Conservation (phyloP, 2,329 filamentous ascomycete species). For the Helicocarpus griseus region DNA sequence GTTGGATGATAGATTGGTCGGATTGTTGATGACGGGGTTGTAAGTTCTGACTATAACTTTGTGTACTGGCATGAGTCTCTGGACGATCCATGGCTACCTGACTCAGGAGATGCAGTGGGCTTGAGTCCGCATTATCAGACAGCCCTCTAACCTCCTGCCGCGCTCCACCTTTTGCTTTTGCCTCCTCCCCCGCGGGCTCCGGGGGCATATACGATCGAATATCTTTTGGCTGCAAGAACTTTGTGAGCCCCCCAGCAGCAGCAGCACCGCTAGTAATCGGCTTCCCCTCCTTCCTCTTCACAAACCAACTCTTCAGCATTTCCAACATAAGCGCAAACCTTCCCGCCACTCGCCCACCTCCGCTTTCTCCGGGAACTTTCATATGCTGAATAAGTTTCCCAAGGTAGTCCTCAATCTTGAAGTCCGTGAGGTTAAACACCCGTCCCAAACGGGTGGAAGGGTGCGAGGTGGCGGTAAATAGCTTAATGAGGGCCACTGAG, state of each 20-base stretch:
- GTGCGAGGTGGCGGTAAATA: constrained; percentile 58
- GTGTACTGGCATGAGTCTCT: not conserved
- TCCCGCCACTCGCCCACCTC: constrained; percentile 54
- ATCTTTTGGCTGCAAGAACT: constrained; percentile 12
- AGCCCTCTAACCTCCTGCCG: not conserved
- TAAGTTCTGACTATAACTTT: not conserved
- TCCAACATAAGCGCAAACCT: constrained; percentile 63
- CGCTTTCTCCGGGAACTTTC: constrained; percentile 50
- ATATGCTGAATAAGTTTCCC: constrained; percentile 62
- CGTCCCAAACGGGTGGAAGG: constrained; percentile 58
- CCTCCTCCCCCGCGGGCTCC: not conserved
- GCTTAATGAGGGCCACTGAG: constrained; percentile 62
- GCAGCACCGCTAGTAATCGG: not conserved
- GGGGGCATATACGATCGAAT: constrained; percentile 3
- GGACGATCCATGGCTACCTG: constrained; percentile 33
- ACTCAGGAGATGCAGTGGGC: constrained; percentile 28
- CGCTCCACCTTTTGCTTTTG: too few species aligned
- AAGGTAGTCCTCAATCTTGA: constrained; percentile 58
- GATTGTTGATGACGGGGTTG: not conserved
- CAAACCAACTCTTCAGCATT: constrained; percentile 63
- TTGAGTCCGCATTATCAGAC: constrained; percentile 14
- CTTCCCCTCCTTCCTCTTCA: constrained; percentile 36
- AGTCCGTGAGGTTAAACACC: constrained; percentile 57
- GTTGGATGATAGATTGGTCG: not conserved
- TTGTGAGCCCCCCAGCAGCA: constrained; percentile 15